Conservation (phyloP, 2,329 filamentous ascomycete species). For the Aspergillus sp. region DNA sequence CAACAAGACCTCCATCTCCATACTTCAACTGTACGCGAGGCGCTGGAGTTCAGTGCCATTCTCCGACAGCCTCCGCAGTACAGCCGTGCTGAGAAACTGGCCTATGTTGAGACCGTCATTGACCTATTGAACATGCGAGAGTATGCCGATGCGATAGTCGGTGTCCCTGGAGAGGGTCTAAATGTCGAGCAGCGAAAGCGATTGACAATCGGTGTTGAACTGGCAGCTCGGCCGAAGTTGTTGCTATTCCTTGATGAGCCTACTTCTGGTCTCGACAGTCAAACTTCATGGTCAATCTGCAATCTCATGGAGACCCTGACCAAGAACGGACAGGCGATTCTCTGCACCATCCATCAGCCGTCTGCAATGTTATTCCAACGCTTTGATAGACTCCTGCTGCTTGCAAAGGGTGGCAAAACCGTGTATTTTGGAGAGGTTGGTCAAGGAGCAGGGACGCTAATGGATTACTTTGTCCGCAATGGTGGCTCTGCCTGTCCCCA, state of each 20-base stretch:
- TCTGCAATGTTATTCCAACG: constrained; percentile 88
- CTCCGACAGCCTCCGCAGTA: constrained; percentile 78
- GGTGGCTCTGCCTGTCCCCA: constrained; percentile 59
- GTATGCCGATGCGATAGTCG: constrained; percentile 84
- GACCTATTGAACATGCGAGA: constrained; percentile 83
- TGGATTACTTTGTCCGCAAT: constrained; percentile 63
- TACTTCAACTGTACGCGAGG: constrained; percentile 83
- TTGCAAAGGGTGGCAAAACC: constrained; percentile 63
- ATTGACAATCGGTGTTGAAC: constrained; percentile 87
- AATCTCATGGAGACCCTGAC: constrained; percentile 82
- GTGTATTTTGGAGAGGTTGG: constrained; percentile 69
- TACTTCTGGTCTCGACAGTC: constrained; percentile 77
- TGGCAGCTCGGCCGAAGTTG: constrained; percentile 83
- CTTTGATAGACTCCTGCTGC: constrained; percentile 64
- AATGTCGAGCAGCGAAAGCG: constrained; percentile 66
- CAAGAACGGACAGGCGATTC: constrained; percentile 80
- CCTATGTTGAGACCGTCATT: constrained; percentile 85
- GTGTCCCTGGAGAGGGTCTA: constrained; percentile 75
- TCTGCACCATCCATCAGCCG: constrained; percentile 93
- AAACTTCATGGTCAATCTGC: constrained; percentile 87
- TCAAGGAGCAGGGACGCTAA: constrained; percentile 53
- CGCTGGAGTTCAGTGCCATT: constrained; percentile 78
- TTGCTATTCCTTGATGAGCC: constrained; percentile 90
- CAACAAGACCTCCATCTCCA: constrained; percentile 85
- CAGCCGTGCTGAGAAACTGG: constrained; percentile 70